phyloP scores from a whole-genome alignment of 2,329 filamentous ascomycete genomes.

The Huntiella decipiens region DNA sequence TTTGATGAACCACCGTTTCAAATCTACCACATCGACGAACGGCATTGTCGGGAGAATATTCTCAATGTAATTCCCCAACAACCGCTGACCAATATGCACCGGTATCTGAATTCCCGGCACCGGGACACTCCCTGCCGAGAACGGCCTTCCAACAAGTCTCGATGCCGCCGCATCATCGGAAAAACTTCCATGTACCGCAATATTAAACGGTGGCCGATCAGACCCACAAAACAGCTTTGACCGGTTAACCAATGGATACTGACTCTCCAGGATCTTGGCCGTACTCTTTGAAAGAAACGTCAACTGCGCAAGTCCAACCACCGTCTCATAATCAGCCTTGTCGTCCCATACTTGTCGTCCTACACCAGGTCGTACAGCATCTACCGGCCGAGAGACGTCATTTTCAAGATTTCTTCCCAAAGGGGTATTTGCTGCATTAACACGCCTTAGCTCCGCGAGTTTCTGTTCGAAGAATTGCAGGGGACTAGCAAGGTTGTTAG shows the following conservation, averaged over 20 bases:
- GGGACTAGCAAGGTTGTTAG: neutral
- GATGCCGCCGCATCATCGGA: constrained; percentile 8
- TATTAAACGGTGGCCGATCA: constrained; percentile 14
- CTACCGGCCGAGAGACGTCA: neutral
- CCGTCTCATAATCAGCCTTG: neutral
- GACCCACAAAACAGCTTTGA: constrained; percentile 14
- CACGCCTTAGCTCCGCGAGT: neutral
- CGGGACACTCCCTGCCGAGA: constrained; percentile 5
- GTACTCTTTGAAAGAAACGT: neutral
- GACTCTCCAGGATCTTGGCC: neutral
- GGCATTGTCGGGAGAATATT: constrained; percentile 13
- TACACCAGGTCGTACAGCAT: neutral
- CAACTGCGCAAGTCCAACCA: neutral
- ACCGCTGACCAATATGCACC: constrained; percentile 11
- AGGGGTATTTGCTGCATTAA: neutral
- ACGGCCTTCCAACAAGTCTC: constrained; percentile 8
- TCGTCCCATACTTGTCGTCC: neutral
- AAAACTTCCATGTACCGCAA: constrained; percentile 13
- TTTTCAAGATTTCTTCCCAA: neutral
- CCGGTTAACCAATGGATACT: constrained; percentile 7
- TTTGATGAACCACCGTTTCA: constrained; percentile 9
- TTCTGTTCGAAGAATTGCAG: constrained; percentile 2
- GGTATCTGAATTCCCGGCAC: constrained; percentile 12
- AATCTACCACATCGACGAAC: constrained; percentile 12
- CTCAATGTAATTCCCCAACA: constrained; percentile 13